phyloP scores from a whole-genome alignment of 306 rosid genomes.

The Lagenaria siceraria region DNA sequence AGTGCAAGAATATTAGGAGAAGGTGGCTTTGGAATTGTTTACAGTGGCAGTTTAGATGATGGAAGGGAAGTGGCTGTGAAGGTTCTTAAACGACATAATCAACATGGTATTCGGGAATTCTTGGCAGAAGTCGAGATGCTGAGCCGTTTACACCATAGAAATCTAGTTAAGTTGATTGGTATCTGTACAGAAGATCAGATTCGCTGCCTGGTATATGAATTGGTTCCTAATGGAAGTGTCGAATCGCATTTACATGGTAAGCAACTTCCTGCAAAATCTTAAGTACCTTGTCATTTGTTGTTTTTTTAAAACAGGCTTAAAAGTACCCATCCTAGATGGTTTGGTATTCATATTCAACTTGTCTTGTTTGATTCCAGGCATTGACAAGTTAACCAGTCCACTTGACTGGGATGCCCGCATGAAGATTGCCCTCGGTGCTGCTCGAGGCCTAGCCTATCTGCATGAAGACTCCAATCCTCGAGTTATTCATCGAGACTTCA shows the following conservation, averaged over 20 bases:
- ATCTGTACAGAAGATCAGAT: slow-evolving; percentile 68
- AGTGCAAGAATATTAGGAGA: slow-evolving; percentile 85
- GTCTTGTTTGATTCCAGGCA: slow-evolving; percentile 31
- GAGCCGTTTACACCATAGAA: slow-evolving; percentile 88
- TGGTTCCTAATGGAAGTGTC: slow-evolving; percentile 91
- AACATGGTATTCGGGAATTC: slow-evolving; percentile 78
- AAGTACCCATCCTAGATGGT: neutral
- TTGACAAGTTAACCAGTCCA: slow-evolving; percentile 72
- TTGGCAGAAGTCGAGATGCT: slow-evolving; percentile 99
- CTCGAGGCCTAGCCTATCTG: slow-evolving; percentile 83
- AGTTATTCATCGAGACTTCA: slow-evolving; percentile 91
- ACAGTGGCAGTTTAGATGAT: slow-evolving; percentile 58
- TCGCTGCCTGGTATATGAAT: slow-evolving; percentile 90
- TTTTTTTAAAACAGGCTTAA: neutral
- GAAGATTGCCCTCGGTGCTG: slow-evolving; percentile 95
- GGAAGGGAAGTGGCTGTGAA: slow-evolving; percentile 89
- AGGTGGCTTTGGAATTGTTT: slow-evolving; percentile 97
- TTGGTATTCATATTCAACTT: neutral
- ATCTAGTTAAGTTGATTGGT: slow-evolving; percentile 76
- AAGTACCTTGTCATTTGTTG: neutral
- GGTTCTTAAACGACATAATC: slow-evolving; percentile 82
- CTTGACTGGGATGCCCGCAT: slow-evolving; percentile 79
- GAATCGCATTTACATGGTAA: slow-evolving; percentile 94
- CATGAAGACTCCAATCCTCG: slow-evolving; percentile 96
- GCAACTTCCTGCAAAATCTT: neutral